Evolutionary conservation across 371 early-diverging fungal species (phyloP), one percentile per base, ranked within the genome.

Genomic region (Apophysomyces variabilis): DNA sequence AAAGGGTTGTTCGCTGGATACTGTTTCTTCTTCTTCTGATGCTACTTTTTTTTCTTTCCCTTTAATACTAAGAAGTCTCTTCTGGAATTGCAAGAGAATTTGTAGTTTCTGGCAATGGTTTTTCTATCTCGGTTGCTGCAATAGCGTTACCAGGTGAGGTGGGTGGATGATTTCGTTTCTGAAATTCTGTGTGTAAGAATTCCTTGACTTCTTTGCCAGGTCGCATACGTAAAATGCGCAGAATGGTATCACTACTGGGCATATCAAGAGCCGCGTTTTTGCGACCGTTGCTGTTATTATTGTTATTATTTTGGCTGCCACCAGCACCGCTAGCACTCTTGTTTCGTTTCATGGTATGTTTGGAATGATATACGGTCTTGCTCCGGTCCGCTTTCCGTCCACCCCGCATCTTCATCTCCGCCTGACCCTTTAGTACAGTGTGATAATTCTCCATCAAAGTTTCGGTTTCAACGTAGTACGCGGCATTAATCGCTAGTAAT

Each of bases 401-500:
- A 16, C 79, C 79, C 21, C 75, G 65, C 38, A 74, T 37, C 50
- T 76, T 75, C 32, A 74, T 56, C 7, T 79, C 81, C 1, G 70
- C 67, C 61, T 83, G 80, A 13, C 75, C 78, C 46, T 81, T 81
- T n/a, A 76, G 59, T 9, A 74, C 68, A 0, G 72, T 71, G 47
- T 77, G 81, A 62, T 91, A 92, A 38, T 83, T 87, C 39, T 83
- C 75, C 21, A 92, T 89, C 16, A 92, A 75, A 39, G 83, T 76
- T 35, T 87, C 85, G 6, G 87, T 82, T 9, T 84, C 78, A 70
- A 82, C 61, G 62, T 86, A 85, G 66, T 92, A 92, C 58, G 88
- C 85, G 12, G 79, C 78, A 38, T 82, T 85, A 57, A 90, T 85
- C 8, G 83, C 79, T 57, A 86, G 61, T 26, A 93, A 78, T 39